Conservation (phyloP, 176 grass and related monocot genomes). For the Metroxylon sagu region DNA sequence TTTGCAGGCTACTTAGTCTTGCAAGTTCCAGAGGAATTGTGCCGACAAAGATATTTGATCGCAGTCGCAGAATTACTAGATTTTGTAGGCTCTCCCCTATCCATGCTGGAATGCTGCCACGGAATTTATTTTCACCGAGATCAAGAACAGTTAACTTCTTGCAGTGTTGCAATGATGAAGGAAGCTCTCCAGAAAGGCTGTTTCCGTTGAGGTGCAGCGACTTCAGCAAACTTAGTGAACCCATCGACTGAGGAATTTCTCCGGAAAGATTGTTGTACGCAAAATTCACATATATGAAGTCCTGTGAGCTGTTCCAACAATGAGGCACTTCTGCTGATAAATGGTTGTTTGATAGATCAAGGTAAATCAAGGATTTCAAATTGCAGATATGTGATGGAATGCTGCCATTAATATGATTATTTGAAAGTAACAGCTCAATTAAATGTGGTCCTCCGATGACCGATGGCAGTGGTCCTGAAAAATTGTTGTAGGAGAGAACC, state of each 20-base stretch:
- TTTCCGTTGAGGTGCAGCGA: slow-evolving; percentile 25
- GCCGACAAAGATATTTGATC: too few species aligned
- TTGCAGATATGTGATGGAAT: slow-evolving; percentile 32
- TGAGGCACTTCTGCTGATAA: too few species aligned
- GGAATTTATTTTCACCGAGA: slow-evolving; percentile 26
- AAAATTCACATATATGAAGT: too few species aligned
- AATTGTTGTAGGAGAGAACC: slow-evolving; percentile 28
- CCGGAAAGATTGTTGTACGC: too few species aligned
- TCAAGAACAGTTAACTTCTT: slow-evolving; percentile 23
- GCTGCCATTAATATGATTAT: slow-evolving; percentile 20
- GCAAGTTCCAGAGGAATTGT: too few species aligned
- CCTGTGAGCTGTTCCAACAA: too few species aligned
- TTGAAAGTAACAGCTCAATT: neutral
- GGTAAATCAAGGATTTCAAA: neutral
- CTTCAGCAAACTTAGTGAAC: too few species aligned
- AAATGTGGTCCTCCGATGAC: fast-evolving
- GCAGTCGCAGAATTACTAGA: too few species aligned
- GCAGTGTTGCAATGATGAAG: slow-evolving; percentile 18
- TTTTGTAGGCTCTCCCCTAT: neutral
- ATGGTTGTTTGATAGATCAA: too few species aligned
- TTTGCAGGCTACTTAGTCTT: too few species aligned
- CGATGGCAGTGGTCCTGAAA: slow-evolving; percentile 16
- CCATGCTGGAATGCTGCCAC: slow-evolving; percentile 25
- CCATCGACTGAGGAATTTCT: too few species aligned
- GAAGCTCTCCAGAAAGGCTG: slow-evolving; percentile 20